Base-by-base conservation (phyloP, 1,284 basidiomycete genomes). In the Pseudozyma sp. region DNA sequence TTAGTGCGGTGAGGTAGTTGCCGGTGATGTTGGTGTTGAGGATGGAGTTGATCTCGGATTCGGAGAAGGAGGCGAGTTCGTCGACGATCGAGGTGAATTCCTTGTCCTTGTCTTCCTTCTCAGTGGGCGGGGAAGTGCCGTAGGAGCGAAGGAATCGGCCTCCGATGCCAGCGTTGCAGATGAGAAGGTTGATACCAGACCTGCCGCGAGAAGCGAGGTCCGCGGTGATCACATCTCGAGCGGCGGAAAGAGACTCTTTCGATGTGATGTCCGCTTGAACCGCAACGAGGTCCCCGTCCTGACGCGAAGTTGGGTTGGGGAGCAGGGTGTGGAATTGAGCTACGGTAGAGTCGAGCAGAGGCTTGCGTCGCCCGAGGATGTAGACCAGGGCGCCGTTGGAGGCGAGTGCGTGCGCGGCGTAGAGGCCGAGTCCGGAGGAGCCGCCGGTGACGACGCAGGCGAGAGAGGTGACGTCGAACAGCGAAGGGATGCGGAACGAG, bases 311-410 rank as follows among this genome's bases (percentile, higher is more conserved):
- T 5, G 51, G 16, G n/a, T 44, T 50, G 2, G 52, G 53, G 13
- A 67, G 17, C 14, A 56, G 40, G 2, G 55, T 3, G 42, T 52
- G 33, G 35, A 71, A 68, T 7, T 42, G 10, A 1, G 53, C 42
- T 0, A 67, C 70, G 17, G 63, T 69, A 3, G 44, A 17, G 33
- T 60, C 62, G 30, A 78, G 66, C 0, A 54, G 45, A 0, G 66
- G 14, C 13, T 52, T n/a, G 4, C 73, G 58, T 10, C 75, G 65
- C 5, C 73, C 75, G 33, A 75, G 33, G 30, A 78, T 78, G 52
- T 75, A 78, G 5, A 78, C 76, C 6, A 68, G 51, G 0, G 72
- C 72, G 1, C 76, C 76, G 50, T 78, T 73, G n/a, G 58, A 42
- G 0, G 76, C 76, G 7, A 75, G 59, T 2, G 68, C 69, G 9